Base-by-base conservation (phyloP, 2,329 filamentous ascomycete genomes). In the Colletotrichum cereale region DNA sequence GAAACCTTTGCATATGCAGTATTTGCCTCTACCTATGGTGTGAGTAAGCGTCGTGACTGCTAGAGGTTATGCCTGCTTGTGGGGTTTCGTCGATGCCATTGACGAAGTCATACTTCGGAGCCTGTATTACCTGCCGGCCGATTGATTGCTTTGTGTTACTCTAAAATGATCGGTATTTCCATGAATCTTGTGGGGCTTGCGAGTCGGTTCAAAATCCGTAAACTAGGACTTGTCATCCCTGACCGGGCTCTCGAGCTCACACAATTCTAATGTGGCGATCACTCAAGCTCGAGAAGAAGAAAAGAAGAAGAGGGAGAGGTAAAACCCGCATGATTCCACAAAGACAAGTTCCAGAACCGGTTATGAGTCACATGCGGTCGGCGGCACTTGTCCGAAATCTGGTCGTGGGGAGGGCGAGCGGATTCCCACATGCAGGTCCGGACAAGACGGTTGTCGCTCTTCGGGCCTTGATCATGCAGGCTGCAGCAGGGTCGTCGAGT, bases 341-440 rank as follows among this genome's bases (percentile, higher is more conserved):
- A 38, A 18, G 24, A 11, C 34, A 26, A 21, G 21, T 52, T 29
- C n/a, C 10, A 40, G 44, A 52, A 26, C 36, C 11, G 14, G 5
- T 31, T 34, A 24, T 67, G 57, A 67, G 64, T 71, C 50, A 62
- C 50, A 44, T 31, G 52, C 24, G 18, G 26, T 24, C 38, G n/a
- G 18, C 68, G 57, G 64, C 26, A 71, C 14, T 67, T 71, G 44
- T 21, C 68, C 57, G 68, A 71, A 24, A 40, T 34, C 34, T 57
- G 40, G 14, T 29, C 31, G 21, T n/a, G 10, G 16, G 31, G 18
- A 26, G 48, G 34, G 58, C 21, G 34, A 44, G 16, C 31, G 42
- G 61, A n/a, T 31, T 18, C 31, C 24, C 24, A 21, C 26, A 40
- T 52, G 47, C 18, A 36, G 55, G 29, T 42, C 34, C 38, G 29